Evolutionary conservation across 768 basidiomycete genomes (phyloP).

Genomic region (Sarcodon sp.): DNA sequence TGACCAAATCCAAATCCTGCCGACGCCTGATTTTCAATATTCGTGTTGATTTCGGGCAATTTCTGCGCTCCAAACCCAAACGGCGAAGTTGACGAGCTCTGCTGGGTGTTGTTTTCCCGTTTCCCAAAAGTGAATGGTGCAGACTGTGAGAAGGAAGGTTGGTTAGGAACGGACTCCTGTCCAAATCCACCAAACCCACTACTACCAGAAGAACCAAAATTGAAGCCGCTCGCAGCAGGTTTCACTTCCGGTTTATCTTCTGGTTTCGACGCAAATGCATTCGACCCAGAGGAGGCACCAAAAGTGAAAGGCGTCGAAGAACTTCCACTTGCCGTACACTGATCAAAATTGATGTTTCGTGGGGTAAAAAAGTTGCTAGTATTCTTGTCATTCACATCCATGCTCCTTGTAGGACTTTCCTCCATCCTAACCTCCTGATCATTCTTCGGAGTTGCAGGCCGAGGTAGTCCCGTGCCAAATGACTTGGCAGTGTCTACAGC

Average conservation of each 20-base stretch:
- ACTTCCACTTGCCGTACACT: constrained; percentile 9
- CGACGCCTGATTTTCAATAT: constrained; percentile 11
- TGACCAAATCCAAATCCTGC: constrained; percentile 35
- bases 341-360: constrained; percentile 21
- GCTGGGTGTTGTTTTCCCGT: neutral
- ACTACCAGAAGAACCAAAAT: constrained; percentile 14
- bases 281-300: constrained; percentile 18
- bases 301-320: constrained; percentile 17
- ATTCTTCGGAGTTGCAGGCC: constrained; percentile 50
- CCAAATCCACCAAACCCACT: constrained; percentile 26
- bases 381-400: constrained; percentile 27
- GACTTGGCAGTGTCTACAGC: constrained; percentile 7
- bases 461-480: constrained; percentile 9
- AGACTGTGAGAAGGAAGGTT: too few relatives aligned
- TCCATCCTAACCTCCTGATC: constrained; percentile 71
- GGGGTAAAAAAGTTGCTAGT: constrained; percentile 3
- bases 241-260: constrained; percentile 34
- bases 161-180: constrained; percentile 15
- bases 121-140: neutral
- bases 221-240: constrained; percentile 17
- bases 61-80: neutral
- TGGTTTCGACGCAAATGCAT: constrained; percentile 31
- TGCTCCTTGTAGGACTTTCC: constrained; percentile 58
- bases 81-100: neutral
- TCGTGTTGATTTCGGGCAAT: neutral